Evolutionary conservation across 805 yeast genomes (phyloP), one percentile per base, ranked within the genome.

Genomic region (Lipomyces yamanashiensis): DNA sequence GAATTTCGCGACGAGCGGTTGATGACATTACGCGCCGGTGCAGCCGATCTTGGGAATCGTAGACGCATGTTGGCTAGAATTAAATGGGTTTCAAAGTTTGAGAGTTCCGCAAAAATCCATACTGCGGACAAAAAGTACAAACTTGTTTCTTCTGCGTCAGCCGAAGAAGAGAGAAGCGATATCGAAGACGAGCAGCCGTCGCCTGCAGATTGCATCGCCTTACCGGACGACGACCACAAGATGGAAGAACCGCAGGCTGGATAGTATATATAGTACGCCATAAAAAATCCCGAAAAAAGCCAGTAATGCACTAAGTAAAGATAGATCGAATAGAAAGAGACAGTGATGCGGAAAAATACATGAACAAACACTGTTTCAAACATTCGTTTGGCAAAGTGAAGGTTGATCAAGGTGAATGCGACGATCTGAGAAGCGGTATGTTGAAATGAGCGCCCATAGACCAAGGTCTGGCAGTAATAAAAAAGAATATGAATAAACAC

Each of bases 221-320:
- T 13, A 23, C 48, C 40, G 13, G 53, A 10, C 3, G 51, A 47
- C 51, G 51, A 10, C 49, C 49, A 44, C 23, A 21, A 28, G 10
- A 39, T 2, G 19, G 39, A 7, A 15, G 40, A 13, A 6, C 17
- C 53, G 17, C 53, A 48, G 23, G 59, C 64, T 10, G 83, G 83
- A 1, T 79, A 78, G 58, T 84, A 85, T 34, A 81, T 74, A 68
- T 84, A 85, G 67, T 77, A 78, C 2, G 86, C 83, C 64, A 85
- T 76, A 64, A 81, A 75, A 12, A 84, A 74, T 8, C 98, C 98
- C 59, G 92, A 88, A 10, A 93, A 78, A n/a, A 90, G 75, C 98
- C 98, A 93, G 78, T 93, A 93, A 76, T 93, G 97, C 68, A 84
- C 79, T 41, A 90, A 86, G 80, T 95, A 93, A 78, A 92, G 89